phyloP scores from a whole-genome alignment of 768 basidiomycete species.

The Guyanaporus albipodus region DNA sequence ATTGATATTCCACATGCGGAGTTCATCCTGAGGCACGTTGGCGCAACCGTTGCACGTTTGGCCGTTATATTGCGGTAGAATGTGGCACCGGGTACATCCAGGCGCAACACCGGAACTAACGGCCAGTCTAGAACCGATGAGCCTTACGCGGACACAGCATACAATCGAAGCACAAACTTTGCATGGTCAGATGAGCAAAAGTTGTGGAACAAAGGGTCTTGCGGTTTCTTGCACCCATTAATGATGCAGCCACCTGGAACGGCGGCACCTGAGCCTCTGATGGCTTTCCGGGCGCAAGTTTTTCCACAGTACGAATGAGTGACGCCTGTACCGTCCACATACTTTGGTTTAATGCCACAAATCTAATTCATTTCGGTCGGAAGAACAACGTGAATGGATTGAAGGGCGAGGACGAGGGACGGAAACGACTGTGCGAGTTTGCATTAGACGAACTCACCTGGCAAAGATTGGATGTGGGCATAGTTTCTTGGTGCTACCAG shows the following conservation, averaged over 20 bases:
- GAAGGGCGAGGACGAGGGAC: no score
- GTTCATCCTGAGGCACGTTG: conserved; percentile 39
- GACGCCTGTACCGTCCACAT: conserved; percentile 52
- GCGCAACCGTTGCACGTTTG: conserved; percentile 50
- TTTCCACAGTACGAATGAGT: conserved; percentile 59
- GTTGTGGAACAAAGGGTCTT: conserved; percentile 45
- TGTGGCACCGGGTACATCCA: conserved; percentile 47
- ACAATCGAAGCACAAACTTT: conserved; percentile 37
- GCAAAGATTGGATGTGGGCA: conserved; percentile 25
- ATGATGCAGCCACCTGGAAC: conserved; percentile 42
- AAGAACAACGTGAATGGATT: conserved; percentile 1
- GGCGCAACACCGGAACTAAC: conserved; percentile 47
- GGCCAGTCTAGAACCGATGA: conserved; percentile 40
- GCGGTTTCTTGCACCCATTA: conserved; percentile 48
- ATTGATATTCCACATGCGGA: conserved; percentile 47
- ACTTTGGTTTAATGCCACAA: conserved; percentile 59
- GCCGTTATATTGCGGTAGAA: conserved; percentile 43
- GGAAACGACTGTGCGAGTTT: conserved; percentile 14
- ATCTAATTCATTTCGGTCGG: conserved; percentile 34
- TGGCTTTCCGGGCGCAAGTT: conserved; percentile 48
- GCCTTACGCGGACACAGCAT: conserved; percentile 3
- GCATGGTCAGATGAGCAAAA: conserved; percentile 61
- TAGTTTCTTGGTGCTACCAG: no score
- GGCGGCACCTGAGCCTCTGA: conserved; percentile 32
- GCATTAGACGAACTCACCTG: conserved; percentile 18